Conservation (phyloP, 2,329 filamentous ascomycete genomes). For the Colletotrichum aenigma region DNA sequence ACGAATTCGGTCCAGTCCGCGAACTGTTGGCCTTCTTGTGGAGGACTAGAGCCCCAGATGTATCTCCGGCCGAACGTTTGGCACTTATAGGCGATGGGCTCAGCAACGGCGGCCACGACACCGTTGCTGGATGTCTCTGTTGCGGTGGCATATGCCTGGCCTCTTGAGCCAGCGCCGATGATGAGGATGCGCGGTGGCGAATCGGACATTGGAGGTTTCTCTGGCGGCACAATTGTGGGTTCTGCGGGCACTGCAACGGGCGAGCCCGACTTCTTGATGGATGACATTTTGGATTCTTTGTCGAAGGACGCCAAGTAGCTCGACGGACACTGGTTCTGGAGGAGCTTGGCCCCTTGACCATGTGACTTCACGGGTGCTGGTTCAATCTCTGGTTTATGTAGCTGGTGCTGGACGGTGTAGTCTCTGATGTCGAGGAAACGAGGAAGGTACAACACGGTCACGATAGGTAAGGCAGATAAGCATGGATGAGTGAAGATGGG, state of each 20-base stretch:
- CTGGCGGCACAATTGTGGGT: constrained; percentile 34
- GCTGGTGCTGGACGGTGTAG: not conserved
- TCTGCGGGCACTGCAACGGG: constrained; percentile 16
- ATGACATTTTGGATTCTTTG: constrained; percentile 1
- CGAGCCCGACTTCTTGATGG: constrained; percentile 12
- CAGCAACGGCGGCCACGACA: constrained; percentile 77
- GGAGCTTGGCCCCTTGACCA: not conserved
- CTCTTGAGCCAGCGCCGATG: constrained; percentile 83
- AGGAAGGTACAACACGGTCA: not conserved
- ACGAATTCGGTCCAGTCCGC: constrained; percentile 76
- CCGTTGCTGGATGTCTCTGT: constrained; percentile 70
- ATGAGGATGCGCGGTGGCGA: constrained; percentile 72
- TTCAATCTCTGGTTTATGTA: not conserved
- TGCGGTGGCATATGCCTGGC: constrained; percentile 73
- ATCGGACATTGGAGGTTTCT: constrained; percentile 48
- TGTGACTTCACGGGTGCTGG: not conserved
- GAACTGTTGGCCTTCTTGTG: constrained; percentile 71
- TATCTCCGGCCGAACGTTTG: constrained; percentile 70
- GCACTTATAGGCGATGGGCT: constrained; percentile 81
- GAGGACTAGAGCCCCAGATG: constrained; percentile 67
- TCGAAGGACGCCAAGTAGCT: not conserved
- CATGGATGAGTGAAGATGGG: not conserved
- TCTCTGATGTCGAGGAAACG: not conserved
- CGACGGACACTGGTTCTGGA: not conserved
- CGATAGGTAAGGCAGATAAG: not conserved